A percentile compares a stretch with the other conserved stretches of the same genome.
Conservation (phyloP, 2,329 filamentous ascomycete species). For the Karstenula rhodostoma region DNA sequence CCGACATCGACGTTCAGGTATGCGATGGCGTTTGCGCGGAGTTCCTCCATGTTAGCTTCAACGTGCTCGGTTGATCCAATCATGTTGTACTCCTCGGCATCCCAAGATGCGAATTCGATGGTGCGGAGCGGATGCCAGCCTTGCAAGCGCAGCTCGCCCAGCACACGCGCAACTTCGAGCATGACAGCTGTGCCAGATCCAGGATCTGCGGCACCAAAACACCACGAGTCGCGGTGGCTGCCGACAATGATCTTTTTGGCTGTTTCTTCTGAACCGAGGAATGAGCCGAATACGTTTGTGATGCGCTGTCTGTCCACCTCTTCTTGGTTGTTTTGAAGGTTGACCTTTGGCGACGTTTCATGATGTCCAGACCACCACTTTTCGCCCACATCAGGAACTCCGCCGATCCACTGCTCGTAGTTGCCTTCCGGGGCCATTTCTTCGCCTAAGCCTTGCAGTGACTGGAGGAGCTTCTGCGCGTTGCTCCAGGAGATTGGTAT, state of each 20-base stretch:
- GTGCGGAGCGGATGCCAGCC: slow-evolving; percentile 94
- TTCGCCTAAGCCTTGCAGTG: slow-evolving; percentile 77
- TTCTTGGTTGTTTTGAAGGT: slow-evolving; percentile 86
- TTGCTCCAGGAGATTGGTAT: slow-evolving; percentile 90
- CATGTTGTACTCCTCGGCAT: slow-evolving; percentile 90
- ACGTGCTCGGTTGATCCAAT: slow-evolving; percentile 96
- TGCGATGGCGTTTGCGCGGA: slow-evolving; percentile 78
- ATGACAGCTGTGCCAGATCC: slow-evolving; percentile 88
- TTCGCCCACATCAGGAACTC: slow-evolving; percentile 26
- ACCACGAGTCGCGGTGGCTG: slow-evolving; percentile 93
- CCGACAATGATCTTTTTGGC: slow-evolving; percentile 88
- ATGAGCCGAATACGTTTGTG: slow-evolving; percentile 88
- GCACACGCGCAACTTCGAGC: slow-evolving; percentile 85
- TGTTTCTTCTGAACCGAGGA: slow-evolving; percentile 82
- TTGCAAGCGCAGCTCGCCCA: slow-evolving; percentile 76
- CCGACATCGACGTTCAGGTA: slow-evolving; percentile 93
- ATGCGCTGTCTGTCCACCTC: slow-evolving; percentile 83
- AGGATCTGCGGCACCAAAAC: slow-evolving; percentile 84
- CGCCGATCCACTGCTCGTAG: slow-evolving; percentile 47
- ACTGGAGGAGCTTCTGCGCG: slow-evolving; percentile 79
- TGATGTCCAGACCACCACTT: slow-evolving; percentile 87
- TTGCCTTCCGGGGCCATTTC: slow-evolving; percentile 56
- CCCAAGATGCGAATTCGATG: slow-evolving; percentile 97
- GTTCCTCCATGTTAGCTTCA: slow-evolving; percentile 77
- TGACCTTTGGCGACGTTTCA: slow-evolving; percentile 74